Evolutionary conservation across 306 rosid species (phyloP), one percentile per base, ranked within the genome.

Genomic region (Cucurbita pepo): DNA sequence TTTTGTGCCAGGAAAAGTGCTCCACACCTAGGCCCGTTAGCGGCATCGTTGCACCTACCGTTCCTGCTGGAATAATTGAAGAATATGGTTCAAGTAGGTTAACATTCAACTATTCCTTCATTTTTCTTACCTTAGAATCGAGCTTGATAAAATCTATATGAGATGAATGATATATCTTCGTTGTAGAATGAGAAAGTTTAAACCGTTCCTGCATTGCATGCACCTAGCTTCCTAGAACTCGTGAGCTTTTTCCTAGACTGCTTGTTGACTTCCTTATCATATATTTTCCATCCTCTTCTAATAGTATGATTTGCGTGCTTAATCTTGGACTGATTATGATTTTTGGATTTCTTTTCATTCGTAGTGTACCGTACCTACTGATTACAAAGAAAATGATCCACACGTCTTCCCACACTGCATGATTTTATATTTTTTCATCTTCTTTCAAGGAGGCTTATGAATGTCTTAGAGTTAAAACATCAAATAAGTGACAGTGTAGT

Each of bases 1-100:
- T 21, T 77, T 71, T 60, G 77, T 82, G 73, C 75, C 97, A 93
- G 98, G 86, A 80, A 81, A 82, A 86, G 79, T 59, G n/a, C 38
- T 74, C 80, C 63, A 83, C 79, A 67, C 51, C 64, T 51, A 69
- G 80, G 63, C 65, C 84, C 76, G 64, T 63, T 36, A 19, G 73
- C 84, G 70, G 78, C 77, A 62, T 75, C 9, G 78, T 76, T 76
- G 90, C 82, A 85, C 77, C 88, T 44, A 82, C 78, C 21, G 71
- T 72, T 79, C 75, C 79, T 65, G 77, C 79, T 41, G 79, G 61
- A 69, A 85, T 82, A 79, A 50, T 65, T 77, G 84, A 79, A 65
- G 81, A 79, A 78, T 80, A 63, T 76, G 71, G 59, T 82, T 82
- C 82, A 77, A 75, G 76, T 78, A 78, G 70, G 97, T 88, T 80